Evolutionary conservation across 371 early-diverging fungal species (phyloP), one percentile per base, ranked within the genome.

Genomic region (Mucor ambiguus): DNA sequence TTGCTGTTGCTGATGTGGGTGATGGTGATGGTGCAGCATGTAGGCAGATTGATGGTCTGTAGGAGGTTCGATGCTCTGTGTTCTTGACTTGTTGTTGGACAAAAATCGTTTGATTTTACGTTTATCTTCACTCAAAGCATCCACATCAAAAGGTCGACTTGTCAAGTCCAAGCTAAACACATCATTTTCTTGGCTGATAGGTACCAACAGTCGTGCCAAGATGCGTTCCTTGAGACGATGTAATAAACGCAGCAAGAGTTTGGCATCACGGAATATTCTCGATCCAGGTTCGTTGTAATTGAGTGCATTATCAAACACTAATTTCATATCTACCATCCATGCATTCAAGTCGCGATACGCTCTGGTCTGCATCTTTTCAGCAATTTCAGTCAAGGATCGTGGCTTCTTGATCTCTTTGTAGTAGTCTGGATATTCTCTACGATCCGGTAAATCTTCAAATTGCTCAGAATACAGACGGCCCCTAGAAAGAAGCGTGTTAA

Each of bases 401-500:
- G 97, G 98, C 1, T 86, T 75, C 32, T 87, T 80, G 74, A 97
- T 96, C 60, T 90, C 85, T 11, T 86, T 82, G 77, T 95, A 97
- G 73, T 97, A 98, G 67, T 96, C 96, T 0, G 97, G 96, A 66
- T 96, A 96, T 43, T 91, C 89, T 22, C 82, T 76, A 20, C 81
- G 68, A 59, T 87, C 88, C 0, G 96, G 96, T 14, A 95, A 76
- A 37, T 89, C 89, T 52, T 88, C 77, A 74, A 96, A 97, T 46
- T 92, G 75, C 59, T 92, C 93, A 10, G 89, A 75, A 30, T 92
- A 72, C n/a, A 78, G 74, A 10, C 90, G 87, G 26, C 86, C 91
- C 54, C 89, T 89, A 66, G 10, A 33, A 33, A 33, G 10, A 10
- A 38, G 38, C 35, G 11, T 37, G 2, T 30, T 30, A 30, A 3